Evolutionary conservation across 1,284 basidiomycete genomes (phyloP).

Genomic region (Ustilago vetiveriae): DNA sequence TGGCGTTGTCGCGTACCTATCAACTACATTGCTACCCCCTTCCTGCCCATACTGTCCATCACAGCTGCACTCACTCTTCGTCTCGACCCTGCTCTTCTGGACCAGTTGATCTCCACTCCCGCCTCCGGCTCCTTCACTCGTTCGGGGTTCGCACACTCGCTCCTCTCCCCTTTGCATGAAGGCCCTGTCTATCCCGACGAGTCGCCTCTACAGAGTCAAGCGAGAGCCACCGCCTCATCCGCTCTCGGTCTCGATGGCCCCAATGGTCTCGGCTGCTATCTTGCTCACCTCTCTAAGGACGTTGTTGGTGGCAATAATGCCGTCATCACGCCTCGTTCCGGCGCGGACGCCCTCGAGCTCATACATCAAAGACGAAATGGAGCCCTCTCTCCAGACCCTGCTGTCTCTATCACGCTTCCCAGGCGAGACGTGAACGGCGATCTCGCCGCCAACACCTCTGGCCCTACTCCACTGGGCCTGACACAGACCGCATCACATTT

Average conservation of each 20-base stretch:
- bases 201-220: slow-evolving; percentile 34
- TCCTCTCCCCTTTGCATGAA: slow-evolving; percentile 41
- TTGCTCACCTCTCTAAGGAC: slow-evolving; percentile 31
- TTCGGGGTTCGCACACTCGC: slow-evolving; percentile 40
- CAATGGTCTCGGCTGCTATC: slow-evolving; percentile 35
- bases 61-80: slow-evolving; percentile 37
- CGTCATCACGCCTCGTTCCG: slow-evolving; percentile 45
- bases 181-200: slow-evolving; percentile 51
- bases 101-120: slow-evolving; percentile 10
- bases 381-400: slow-evolving; percentile 7
- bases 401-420: slow-evolving; percentile 1
- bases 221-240: slow-evolving; percentile 23
- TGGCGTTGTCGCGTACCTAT: slow-evolving; percentile 39
- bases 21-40: slow-evolving; percentile 42
- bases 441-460: slow-evolving; percentile 16
- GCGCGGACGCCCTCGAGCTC: slow-evolving; percentile 17
- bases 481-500: background rate
- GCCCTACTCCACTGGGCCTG: background rate
- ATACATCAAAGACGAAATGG: slow-evolving; percentile 24
- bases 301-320: slow-evolving; percentile 36
- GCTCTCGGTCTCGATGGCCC: slow-evolving; percentile 44
- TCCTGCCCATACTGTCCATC: slow-evolving; percentile 32
- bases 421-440: slow-evolving; percentile 34
- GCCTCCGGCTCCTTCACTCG: slow-evolving; percentile 8
- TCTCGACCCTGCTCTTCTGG: slow-evolving; percentile 20